Percentiles rank a stretch among this genome's conserved stretches.
These are phyloP conservation scores for Yarrowia keelungensis DNA, from an alignment of 805 yeast genomes.

Conservation along the genomic window DNA sequence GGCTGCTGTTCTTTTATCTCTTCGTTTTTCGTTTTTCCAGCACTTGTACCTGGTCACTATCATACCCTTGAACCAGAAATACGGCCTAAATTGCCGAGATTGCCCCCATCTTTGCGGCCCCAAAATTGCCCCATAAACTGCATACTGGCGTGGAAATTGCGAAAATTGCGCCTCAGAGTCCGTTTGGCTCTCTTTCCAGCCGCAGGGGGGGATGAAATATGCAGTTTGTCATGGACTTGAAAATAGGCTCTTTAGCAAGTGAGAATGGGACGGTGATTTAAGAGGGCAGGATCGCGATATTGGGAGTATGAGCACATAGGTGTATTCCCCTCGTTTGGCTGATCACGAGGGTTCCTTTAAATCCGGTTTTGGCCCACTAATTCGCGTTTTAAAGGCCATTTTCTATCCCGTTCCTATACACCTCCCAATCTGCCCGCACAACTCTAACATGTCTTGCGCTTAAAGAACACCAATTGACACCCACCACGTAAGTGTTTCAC, in stretches of 20 bases:
- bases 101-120: background rate
- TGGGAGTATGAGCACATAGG: background rate
- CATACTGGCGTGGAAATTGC: slow-evolving; percentile 14
- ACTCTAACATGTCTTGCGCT: slow-evolving; percentile 35
- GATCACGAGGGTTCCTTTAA: background rate
- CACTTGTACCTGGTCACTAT: too few relatives aligned
- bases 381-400: background rate
- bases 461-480: slow-evolving; percentile 29
- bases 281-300: background rate
- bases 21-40: background rate
- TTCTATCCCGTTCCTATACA: background rate
- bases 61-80: background rate
- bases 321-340: background rate
- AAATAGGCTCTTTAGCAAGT: slow-evolving; percentile 20
- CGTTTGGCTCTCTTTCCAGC: slow-evolving; percentile 29
- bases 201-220: slow-evolving; percentile 38
- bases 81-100: slow-evolving; percentile 32
- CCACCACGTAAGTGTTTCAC: slow-evolving; percentile 16
- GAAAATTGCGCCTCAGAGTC: slow-evolving; percentile 10
- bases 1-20: background rate
- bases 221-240: slow-evolving; percentile 1
- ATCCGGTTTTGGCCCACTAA: background rate
- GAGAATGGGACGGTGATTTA: background rate
- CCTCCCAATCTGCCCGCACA: slow-evolving; percentile 27
- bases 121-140: slow-evolving; percentile 29